Evolutionary conservation across 345 rosid genomes (phyloP), one percentile per base, ranked within the genome.

Genomic region (Rhodamnia rubescens): DNA sequence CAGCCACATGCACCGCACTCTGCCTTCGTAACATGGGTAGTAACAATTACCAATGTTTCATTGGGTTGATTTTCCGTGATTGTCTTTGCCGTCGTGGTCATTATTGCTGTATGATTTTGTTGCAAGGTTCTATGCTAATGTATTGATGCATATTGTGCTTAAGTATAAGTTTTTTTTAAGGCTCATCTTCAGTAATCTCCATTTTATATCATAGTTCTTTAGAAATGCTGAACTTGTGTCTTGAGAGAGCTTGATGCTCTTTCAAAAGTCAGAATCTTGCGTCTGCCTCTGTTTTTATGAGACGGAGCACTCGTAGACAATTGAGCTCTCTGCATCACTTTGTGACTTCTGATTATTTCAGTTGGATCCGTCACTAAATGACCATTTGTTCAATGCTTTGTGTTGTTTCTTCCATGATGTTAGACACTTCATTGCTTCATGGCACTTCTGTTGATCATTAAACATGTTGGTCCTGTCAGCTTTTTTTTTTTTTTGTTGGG

Each of bases 1-100:
- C 95, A 50, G 99, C 99, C 64, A 87, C 93, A 84, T 96, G 94
- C 32, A 87, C 90, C 0, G 94, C 94, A 27, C 95, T 97, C 29
- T 93, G 94, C 90, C 98, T 97, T 54, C 93, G 94, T 8, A 83
- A 89, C 74, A 95, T 93, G 87, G 99, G 98, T 94, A 69, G 61
- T 36, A 10, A 27, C 42, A 36, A 29, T 51, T 82, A 53, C 57
- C 57, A 27, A 12, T 57, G 21, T 29, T 58, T 56, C 53, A 84
- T 56, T 42, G 44, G 74, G 85, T 57, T 44, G 36, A 83, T 24
- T 52, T 53, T 29, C 44, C 14, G 1, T 26, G 57, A 29, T 69
- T 69, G 20, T 69, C 24, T 32, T 8, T 32, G 44, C 78, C 44
- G 5, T 69, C 7, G 0, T 4, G 26, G 47, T 69, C 6, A 3